Evolutionary conservation across 306 rosid genomes (phyloP).

Genomic region (Mimosa bimucronata): DNA sequence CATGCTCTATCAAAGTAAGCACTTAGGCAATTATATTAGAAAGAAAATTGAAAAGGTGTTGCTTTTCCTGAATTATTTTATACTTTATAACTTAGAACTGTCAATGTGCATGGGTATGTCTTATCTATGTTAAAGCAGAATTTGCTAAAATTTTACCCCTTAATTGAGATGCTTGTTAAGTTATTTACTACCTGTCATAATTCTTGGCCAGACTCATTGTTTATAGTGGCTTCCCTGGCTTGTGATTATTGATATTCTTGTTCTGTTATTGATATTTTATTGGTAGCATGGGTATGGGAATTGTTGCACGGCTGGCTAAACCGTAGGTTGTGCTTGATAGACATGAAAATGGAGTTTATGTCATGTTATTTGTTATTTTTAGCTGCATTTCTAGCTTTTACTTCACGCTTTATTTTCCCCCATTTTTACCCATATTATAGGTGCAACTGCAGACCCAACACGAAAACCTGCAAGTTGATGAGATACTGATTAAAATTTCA

Average conservation of each 20-base stretch:
- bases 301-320: conserved; percentile 15
- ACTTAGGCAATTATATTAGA: too few relatives aligned
- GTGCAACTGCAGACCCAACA: not conserved
- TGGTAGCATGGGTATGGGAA: conserved; percentile 10
- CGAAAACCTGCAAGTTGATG: conserved; percentile 2
- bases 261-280: conserved; percentile 10
- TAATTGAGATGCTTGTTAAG: conserved; percentile 8
- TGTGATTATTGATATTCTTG: not conserved
- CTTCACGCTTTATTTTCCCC: not conserved
- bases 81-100: not conserved
- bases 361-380: conserved; percentile 23
- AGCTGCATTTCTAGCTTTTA: not conserved
- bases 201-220: not conserved
- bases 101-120: conserved; percentile 12
- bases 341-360: conserved; percentile 13
- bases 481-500: conserved; percentile 13
- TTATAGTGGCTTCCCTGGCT: conserved; percentile 14
- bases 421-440: too few relatives aligned
- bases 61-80: conserved; percentile 1
- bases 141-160: conserved; percentile 10
- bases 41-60: conserved; percentile 1
- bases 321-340: conserved; percentile 12
- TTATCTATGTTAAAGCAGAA: not conserved
- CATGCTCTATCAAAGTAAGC: conserved; percentile 14
- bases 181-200: not conserved